Evolutionary conservation across 2,329 filamentous ascomycete genomes (phyloP).

Genomic region (Sarocladium brachiariae): DNA sequence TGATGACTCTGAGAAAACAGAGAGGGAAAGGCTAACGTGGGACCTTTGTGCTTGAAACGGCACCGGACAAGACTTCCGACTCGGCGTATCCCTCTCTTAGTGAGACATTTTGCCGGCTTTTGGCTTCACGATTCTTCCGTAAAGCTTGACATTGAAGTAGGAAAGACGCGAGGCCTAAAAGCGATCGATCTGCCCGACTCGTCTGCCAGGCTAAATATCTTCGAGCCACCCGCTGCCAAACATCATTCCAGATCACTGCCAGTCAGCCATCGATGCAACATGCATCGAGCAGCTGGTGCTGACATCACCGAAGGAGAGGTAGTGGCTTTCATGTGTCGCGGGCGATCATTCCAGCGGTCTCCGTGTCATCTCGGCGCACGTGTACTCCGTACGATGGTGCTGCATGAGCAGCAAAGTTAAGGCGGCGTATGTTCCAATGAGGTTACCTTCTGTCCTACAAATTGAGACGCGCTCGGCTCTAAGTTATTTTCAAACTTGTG

Average conservation of each 20-base stretch:
- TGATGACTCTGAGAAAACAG: too few species aligned
- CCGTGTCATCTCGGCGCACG: conserved; percentile 3
- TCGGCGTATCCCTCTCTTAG: not conserved
- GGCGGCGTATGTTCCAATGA: too few species aligned
- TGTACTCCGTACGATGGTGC: too few species aligned
- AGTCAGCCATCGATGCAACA: not conserved
- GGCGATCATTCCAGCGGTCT: not conserved
- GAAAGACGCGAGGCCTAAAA: too few species aligned
- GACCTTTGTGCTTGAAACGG: not conserved
- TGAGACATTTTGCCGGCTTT: not conserved
- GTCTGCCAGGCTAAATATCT: not conserved
- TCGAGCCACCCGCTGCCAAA: not conserved
- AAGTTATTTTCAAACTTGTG: too few species aligned
- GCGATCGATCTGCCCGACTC: not conserved
- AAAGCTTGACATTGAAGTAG: too few species aligned
- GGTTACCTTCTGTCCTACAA: too few species aligned
- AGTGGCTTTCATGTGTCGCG: not conserved
- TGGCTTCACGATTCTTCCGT: too few species aligned
- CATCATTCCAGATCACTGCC: not conserved
- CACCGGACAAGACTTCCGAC: not conserved
- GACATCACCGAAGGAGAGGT: not conserved
- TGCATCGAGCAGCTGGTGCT: not conserved
- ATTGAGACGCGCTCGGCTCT: too few species aligned
- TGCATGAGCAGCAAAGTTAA: too few species aligned
- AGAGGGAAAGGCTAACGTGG: not conserved